Evolutionary conservation across 208 protist species (phyloP), one percentile per base, ranked within the genome.

Genomic region (Herpetomonas tarakana): DNA sequence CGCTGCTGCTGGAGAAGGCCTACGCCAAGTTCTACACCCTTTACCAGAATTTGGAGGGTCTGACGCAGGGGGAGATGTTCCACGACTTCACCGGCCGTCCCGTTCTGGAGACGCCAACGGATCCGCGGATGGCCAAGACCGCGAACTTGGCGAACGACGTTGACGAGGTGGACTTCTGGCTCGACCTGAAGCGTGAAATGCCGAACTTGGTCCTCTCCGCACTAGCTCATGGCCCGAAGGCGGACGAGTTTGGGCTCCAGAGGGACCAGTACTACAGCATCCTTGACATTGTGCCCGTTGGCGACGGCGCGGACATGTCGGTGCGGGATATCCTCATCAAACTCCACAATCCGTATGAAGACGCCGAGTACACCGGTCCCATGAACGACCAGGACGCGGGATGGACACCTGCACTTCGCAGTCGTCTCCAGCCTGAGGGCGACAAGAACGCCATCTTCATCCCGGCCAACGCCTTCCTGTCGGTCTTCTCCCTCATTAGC

Each of bases 1-100:
- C 86, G 52, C 65, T 81, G 65, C 62, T 76, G 69, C 75, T 81
- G 65, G 75, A 81, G 65, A 81, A 81, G 75, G 75, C 86, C 29
- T 88, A 92, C 68, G 86, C 86, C 30, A 92, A 92, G 72, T 86
- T 90, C 64, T 90, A 92, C 80, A 86, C 74, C 21, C 57, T 71
- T n/a, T 92, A 86, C 51, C 28, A 80, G 2, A 83, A 83, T 55
- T 26, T 93, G 28, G 77, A 82, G 29, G 65, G 71, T 19, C 68
- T 78, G 41, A 68, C 74, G 22, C 70, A 84, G 53, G 67, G 71
- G 28, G 86, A 93, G 61, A 53, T 75, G 19, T 81, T 84, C 29
- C 69, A 88, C 58, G 82, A 92, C 70, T 74, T 81, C 49, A 83
- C 79, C 27, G 82, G 85, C 16, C 69, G 55, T 12, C 78, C 84